Base-by-base conservation (phyloP, 2,329 filamentous ascomycete genomes). In the Elsinoe australis region DNA sequence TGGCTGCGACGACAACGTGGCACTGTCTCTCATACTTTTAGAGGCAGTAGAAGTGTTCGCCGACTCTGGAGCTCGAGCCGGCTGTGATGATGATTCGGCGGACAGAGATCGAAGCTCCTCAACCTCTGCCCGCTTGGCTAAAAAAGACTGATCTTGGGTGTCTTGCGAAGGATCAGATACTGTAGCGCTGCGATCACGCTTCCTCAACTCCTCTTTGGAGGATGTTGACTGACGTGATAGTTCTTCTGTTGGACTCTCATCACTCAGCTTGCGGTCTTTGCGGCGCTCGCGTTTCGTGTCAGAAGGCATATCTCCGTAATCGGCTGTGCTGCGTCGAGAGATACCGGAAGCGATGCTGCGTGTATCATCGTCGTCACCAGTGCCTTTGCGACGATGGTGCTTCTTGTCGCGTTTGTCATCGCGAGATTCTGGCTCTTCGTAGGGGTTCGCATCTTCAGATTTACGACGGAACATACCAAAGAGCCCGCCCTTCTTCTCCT, bases 71-170 rank as follows among this genome's bases (percentile, higher is more conserved):
- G 50, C 45, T 47, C 18, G 38, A 42, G 50, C 38, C 35, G 59
- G 54, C 51, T 57, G 59, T 34, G 50, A 50, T 39, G 54, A 51
- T 45, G 49, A 47, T 56, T 58, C 62, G 58, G 51, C 60, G 63
- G 64, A 62, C 61, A 67, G 63, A 65, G 64, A 63, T 54, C 68
- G 70, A 72, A 72, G 67, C 67, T 69, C 67, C 62, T 63, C 55
- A 60, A 74, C 73, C 75, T 78, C 77, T 73, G 74, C 76, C 76
- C 75, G 70, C 67, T 70, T 68, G 61, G 64, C 77, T 81, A 80
- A 79, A 80, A 80, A 80, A 80, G 76, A 73, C 68, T 72, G 61
- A 46, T 67, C 60, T 10, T 45, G 31, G 50, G 66, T 35, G 28
- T 33, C 28, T 22, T 51, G 22, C 22, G 49, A 7, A 7, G 26